Evolutionary conservation across 169 alveolate genomes (phyloP).

Genomic region (Cryptosporidium viatorum): DNA sequence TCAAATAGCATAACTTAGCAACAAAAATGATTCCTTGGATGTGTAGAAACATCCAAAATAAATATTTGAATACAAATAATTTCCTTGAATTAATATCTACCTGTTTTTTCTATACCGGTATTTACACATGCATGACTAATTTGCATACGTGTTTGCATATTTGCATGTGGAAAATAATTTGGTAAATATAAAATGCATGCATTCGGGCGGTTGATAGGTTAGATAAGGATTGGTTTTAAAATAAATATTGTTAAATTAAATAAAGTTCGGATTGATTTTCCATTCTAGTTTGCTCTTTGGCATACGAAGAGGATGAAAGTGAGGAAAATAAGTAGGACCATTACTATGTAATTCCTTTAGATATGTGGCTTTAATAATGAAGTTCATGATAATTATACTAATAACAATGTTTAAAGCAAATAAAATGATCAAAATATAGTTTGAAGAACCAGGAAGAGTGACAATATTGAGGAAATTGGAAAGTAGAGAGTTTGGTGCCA

Average conservation of each 20-base stretch:
- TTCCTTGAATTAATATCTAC: neutral
- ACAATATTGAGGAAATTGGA: slow-evolving; percentile 26
- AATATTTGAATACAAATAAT: neutral
- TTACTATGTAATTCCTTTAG: slow-evolving; percentile 13
- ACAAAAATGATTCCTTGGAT: neutral
- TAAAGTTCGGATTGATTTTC: slow-evolving; percentile 17
- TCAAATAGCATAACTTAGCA: too few species aligned
- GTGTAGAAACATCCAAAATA: neutral
- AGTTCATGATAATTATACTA: slow-evolving; percentile 27
- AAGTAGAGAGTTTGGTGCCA: slow-evolving; percentile 12
- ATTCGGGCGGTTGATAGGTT: neutral
- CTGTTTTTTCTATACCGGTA: neutral
- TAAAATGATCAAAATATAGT: slow-evolving; percentile 8
- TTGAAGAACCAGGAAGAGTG: slow-evolving; percentile 22
- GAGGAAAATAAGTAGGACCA: slow-evolving; percentile 69
- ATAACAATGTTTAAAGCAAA: neutral
- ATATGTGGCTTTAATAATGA: neutral
- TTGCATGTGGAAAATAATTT: neutral
- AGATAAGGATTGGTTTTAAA: neutral
- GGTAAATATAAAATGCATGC: neutral
- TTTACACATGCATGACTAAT: neutral
- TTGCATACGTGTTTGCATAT: neutral
- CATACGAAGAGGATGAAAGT: slow-evolving; percentile 50
- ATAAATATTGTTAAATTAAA: neutral
- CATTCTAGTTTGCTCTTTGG: slow-evolving; percentile 58